Evolutionary conservation across 805 yeast genomes (phyloP), one percentile per base, ranked within the genome.

Genomic region (Millerozyma miso): DNA sequence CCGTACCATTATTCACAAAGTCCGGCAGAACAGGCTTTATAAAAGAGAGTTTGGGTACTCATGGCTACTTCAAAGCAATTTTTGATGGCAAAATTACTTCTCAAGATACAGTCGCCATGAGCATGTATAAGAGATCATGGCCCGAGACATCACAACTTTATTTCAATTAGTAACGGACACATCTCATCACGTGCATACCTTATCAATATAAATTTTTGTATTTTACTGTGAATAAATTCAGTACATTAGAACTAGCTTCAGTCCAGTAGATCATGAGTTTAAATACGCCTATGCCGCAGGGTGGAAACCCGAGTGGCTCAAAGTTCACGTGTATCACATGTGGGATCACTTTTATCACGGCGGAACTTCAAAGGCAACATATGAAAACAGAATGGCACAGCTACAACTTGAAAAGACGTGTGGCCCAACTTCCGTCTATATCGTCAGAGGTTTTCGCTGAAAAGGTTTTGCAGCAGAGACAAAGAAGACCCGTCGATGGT

Each of bases 31-130:
- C 89, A 16, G 99, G 99, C 42, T 85, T 85, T 63, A 91, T 95
- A 61, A 91, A 88, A 65, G 97, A 91, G 62, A 80, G 90, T 59
- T 74, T 93, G 71, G 99, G 99, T 68, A 93, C 99, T 1, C 99
- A 93, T 62, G 99, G 99, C 49, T 88, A 91, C 71, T 90, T 85
- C 79, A 93, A 93, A 69, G 96, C 97, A 18, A 85, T 86, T 6
- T 93, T 93, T 56, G 97, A 93, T 60, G 91, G 90, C 45, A 87
- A 84, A 56, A 71, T 95, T 55, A 81, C 85, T 40, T 85, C 97
- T 0, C 97, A 90, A 67, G 99, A 93, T 65, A 82, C 87, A 12
- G 81, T 93, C 38, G 97, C 88, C 17, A 88, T 93, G 97, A 81
- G 96, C 23, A 67, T 93, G 53, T 93, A 86, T 71, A 91, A 88